A percentile compares a stretch with the other conserved stretches of the same genome.
Conservation (phyloP, 1,284 basidiomycete species). For the Irpex sp. region DNA sequence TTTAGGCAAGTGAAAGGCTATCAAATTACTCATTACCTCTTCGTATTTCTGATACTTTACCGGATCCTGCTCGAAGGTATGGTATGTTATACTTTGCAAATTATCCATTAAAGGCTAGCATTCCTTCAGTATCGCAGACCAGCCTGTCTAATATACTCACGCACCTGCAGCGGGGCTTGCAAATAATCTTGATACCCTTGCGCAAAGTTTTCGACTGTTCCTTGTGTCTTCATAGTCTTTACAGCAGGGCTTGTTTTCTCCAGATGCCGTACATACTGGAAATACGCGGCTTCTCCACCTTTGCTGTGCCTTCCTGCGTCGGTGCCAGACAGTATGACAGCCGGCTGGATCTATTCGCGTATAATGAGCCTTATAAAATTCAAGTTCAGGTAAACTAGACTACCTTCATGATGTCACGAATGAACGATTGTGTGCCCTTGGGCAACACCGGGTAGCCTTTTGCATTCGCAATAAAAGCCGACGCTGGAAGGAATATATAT, state of each 20-base stretch:
- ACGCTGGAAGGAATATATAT: conserved; percentile 85
- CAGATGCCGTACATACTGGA: conserved; percentile 85
- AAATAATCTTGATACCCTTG: conserved; percentile 94
- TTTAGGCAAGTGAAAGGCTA: not conserved
- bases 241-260: conserved; percentile 71
- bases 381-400: conserved; percentile 21
- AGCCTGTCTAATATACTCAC: conserved; percentile 1
- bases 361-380: conserved; percentile 6
- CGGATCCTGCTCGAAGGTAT: conserved; percentile 97
- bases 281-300: conserved; percentile 86
- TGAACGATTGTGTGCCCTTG: conserved; percentile 87
- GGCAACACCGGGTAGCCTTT: conserved; percentile 97
- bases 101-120: conserved; percentile 94
- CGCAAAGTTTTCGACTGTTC: conserved; percentile 86
- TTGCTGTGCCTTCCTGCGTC: conserved; percentile 60
- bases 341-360: conserved; percentile 67
- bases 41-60: conserved; percentile 97
- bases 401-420: conserved; percentile 85
- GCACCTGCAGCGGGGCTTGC: conserved; percentile 89
- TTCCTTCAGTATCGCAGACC: not conserved
- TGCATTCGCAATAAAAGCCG: conserved; percentile 91
- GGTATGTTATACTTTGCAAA: conserved; percentile 91
- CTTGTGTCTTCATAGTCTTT: conserved; percentile 53
- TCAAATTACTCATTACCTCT: conserved; percentile 50
- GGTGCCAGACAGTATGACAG: conserved; percentile 76